Conservation (phyloP, 73 alveolate genomes). For the Tetrahymena malaccensis region DNA sequence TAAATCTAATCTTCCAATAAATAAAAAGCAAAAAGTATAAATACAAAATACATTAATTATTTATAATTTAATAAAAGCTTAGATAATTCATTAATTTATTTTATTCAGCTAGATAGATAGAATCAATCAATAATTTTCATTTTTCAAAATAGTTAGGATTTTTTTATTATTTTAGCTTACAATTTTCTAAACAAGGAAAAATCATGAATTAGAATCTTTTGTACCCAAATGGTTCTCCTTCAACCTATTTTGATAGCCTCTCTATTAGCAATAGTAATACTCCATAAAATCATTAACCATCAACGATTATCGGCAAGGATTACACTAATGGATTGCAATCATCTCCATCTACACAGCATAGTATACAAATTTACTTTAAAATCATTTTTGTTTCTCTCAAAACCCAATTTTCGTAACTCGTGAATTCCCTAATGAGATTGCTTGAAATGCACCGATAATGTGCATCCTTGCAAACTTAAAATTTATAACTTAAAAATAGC, state of each 20-base stretch:
- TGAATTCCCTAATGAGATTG: background rate
- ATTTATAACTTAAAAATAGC: no score
- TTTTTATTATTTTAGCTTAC: background rate
- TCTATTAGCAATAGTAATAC: background rate
- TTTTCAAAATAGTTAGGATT: background rate
- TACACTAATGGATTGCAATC: background rate
- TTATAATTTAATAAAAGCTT: background rate
- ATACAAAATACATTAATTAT: background rate
- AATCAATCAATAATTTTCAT: background rate
- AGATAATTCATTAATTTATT: background rate
- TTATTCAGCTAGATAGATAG: background rate
- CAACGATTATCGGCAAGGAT: background rate
- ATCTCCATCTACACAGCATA: background rate
- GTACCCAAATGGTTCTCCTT: background rate
- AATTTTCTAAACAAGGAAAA: background rate
- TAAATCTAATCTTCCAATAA: background rate
- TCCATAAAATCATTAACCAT: background rate
- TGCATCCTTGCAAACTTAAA: no score
- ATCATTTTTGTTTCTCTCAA: background rate
- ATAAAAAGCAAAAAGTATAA: background rate
- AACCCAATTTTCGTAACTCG: background rate
- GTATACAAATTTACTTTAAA: background rate
- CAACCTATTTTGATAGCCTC: background rate
- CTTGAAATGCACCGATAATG: no score
- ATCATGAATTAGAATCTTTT: background rate